Percentiles rank a stretch among this genome's conserved stretches.
Evolutionary conservation across 2,329 filamentous ascomycete genomes (phyloP).

Genomic region (Fusarium continuum): DNA sequence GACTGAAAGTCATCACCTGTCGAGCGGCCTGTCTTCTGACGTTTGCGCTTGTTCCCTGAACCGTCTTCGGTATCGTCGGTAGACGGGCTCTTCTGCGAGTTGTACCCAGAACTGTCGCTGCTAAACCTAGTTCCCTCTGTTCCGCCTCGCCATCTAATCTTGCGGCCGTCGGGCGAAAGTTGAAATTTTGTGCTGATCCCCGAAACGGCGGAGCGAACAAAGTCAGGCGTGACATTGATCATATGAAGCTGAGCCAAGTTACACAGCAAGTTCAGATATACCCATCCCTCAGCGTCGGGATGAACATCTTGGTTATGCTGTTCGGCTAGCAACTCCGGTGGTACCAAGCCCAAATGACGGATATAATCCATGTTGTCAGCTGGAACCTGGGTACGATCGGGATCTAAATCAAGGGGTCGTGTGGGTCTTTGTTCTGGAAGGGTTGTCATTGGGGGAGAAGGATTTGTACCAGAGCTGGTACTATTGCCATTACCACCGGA

Average conservation of each 20-base stretch:
- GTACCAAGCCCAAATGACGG: conserved; percentile 74
- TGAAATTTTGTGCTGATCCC: conserved; percentile 80
- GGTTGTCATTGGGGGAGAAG: conserved; percentile 51
- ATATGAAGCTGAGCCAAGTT: conserved; percentile 88
- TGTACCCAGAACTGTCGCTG: conserved; percentile 67
- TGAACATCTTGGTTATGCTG: conserved; percentile 59
- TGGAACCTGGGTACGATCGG: conserved; percentile 77
- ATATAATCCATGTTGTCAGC: conserved; percentile 83
- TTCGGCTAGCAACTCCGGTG: conserved; percentile 62
- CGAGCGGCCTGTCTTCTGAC: conserved; percentile 53
- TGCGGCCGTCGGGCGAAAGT: conserved; percentile 78
- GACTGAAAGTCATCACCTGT: conserved; percentile 49
- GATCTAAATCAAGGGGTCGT: conserved; percentile 78
- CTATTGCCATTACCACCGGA: conserved; percentile 51
- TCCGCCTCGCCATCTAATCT: conserved; percentile 82
- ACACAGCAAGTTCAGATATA: conserved; percentile 81
- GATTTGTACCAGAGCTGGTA: conserved; percentile 48
- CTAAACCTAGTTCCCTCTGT: conserved; percentile 70
- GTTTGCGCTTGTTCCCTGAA: conserved; percentile 57
- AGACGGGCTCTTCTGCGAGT: conserved; percentile 58
- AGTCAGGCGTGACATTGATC: conserved; percentile 81
- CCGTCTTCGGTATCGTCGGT: conserved; percentile 59
- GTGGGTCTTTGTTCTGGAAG: conserved; percentile 79
- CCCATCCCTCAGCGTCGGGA: conserved; percentile 77
- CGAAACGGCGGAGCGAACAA: conserved; percentile 76